A percentile compares a stretch with the other conserved stretches of the same genome.
Evolutionary conservation across 225 moss, liverwort and hornwort genomes (phyloP).

Genomic region (Bryum argenteum): DNA sequence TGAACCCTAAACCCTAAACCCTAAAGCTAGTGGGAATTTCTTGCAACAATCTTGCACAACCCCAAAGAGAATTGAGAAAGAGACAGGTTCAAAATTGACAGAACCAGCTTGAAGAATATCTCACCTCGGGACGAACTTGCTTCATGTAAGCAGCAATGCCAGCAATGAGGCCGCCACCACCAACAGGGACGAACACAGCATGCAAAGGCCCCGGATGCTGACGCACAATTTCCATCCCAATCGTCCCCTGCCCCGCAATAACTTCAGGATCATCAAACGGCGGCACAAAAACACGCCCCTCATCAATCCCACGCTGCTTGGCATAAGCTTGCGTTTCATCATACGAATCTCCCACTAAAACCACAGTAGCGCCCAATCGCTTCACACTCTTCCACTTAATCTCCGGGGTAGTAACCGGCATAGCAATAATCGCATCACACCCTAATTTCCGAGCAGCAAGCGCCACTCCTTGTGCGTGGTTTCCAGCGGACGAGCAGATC

Average conservation of each 20-base stretch:
- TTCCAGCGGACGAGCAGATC: constrained; percentile 93
- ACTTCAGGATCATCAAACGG: constrained; percentile 90
- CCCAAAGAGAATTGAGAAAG: background rate
- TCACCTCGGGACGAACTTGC: constrained; percentile 81
- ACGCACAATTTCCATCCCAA: constrained; percentile 87
- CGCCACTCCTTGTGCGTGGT: constrained; percentile 98
- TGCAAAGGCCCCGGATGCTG: constrained; percentile 79
- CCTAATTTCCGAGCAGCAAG: constrained; percentile 68
- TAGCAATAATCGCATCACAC: constrained; percentile 82
- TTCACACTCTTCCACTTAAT: constrained; percentile 97
- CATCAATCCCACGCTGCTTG: constrained; percentile 71
- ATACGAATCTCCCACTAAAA: constrained; percentile 82
- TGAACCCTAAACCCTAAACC: constrained; percentile 9
- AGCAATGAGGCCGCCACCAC: constrained; percentile 91
- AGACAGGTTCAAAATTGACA: too few relatives aligned
- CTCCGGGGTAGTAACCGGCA: constrained; percentile 94
- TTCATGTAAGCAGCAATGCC: constrained; percentile 95
- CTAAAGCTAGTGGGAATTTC: background rate
- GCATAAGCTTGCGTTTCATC: constrained; percentile 94
- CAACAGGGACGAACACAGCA: constrained; percentile 94
- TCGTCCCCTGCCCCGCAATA: constrained; percentile 94
- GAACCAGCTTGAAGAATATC: background rate
- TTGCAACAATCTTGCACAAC: background rate
- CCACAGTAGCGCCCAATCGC: constrained; percentile 79
- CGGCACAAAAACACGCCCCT: constrained; percentile 85